Percentiles rank a stretch among this genome's conserved stretches.
phyloP scores from a whole-genome alignment of 2,329 filamentous ascomycete species.

The Thermothelomyces thermophilus region DNA sequence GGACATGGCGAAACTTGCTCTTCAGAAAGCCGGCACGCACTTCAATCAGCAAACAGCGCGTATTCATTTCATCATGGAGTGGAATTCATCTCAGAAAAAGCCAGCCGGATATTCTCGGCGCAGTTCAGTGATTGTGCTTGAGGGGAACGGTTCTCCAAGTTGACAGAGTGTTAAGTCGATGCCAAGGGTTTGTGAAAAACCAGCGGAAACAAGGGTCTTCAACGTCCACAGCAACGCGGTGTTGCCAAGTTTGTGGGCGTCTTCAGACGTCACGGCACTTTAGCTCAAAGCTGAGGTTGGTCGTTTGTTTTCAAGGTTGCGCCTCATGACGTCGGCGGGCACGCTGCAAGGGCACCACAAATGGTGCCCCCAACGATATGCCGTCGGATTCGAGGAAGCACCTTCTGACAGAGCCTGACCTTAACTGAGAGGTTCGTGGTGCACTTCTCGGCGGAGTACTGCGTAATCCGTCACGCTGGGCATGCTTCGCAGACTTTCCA shows the following conservation, averaged over 20 bases:
- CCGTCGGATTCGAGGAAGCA: neutral
- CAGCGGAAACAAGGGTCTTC: too few relatives aligned
- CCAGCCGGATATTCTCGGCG: too few relatives aligned
- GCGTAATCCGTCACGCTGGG: neutral
- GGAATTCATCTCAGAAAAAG: too few relatives aligned
- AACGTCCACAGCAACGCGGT: neutral
- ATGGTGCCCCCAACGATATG: neutral
- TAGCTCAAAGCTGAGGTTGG: neutral
- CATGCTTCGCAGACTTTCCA: too few relatives aligned
- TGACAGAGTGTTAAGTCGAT: too few relatives aligned
- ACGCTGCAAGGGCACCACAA: neutral
- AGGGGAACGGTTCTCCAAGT: too few relatives aligned
- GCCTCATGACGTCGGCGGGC: conserved; percentile 19
- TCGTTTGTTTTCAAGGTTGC: conserved; percentile 10
- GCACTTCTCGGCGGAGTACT: neutral
- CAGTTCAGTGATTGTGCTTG: too few relatives aligned
- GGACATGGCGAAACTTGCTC: too few relatives aligned
- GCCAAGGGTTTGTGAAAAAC: too few relatives aligned
- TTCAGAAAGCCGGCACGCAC: too few relatives aligned
- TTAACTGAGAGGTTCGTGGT: neutral
- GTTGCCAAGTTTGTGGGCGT: conserved; percentile 13
- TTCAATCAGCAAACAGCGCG: too few relatives aligned
- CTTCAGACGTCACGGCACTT: conserved; percentile 15
- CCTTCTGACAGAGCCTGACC: neutral
- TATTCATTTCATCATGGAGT: too few relatives aligned